Base-by-base conservation (phyloP, 345 rosid genomes). In the Acer negundo region DNA sequence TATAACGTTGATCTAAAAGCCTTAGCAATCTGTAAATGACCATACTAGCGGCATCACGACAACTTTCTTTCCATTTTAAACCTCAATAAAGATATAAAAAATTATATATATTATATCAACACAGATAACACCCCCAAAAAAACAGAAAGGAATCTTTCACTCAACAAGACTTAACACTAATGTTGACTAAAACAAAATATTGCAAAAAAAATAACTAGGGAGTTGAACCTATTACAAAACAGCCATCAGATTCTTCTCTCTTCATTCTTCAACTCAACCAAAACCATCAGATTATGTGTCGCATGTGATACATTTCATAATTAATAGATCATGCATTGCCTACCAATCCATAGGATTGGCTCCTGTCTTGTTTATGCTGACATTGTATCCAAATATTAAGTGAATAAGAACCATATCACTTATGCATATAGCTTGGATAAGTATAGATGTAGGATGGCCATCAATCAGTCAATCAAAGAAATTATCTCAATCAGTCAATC, bases 1-100 rank as follows among this genome's bases (percentile, higher is more conserved):
- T 92, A 77, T 92, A 94, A 16, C 98, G 93, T 77, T 90, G 89
- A 84, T 94, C 99, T 79, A 96, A 81, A 79, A 94, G 98, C 85
- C 99, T 90, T 82, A 96, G 81, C 88, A 96, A 85, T 80, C 99
- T 96, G 80, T 46, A 86, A 78, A 49, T 59, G 67, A 15, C 49
- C 74, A 69, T 49, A 55, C 61, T 75, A 73, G 62, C 61, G 77
- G 69, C n/a, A 74, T 65, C 17, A 24, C 26, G 42, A 75, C 44
- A 75, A 44, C 56, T n/a, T 4, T 22, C 17, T 19, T 26, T 62
- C 20, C 6, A 22, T 78, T 15, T 20, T 26, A 8, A 59, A 28
- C 46, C 31, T 13, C 31, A 22, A 62, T 62, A 35, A 31, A 65
- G 58, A 70, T 67, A 42, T 10, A 22, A 4, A 47, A 46, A 69